phyloP scores from a whole-genome alignment of 1,284 basidiomycete species.

The Cryptococcus sp. region DNA sequence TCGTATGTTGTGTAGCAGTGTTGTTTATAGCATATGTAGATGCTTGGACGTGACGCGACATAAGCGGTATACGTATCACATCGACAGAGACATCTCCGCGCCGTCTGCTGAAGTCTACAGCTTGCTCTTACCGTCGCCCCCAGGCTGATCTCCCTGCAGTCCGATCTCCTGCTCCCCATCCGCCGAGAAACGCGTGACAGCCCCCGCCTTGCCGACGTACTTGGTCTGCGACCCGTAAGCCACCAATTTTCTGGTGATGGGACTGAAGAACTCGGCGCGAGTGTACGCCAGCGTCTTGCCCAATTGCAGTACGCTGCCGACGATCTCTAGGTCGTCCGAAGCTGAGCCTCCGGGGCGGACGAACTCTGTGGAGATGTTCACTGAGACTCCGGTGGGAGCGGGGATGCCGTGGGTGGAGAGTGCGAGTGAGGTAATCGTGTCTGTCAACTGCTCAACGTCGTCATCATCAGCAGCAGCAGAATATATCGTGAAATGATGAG shows the following conservation, averaged over 20 bases:
- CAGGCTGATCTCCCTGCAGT: background rate
- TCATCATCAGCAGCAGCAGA: background rate
- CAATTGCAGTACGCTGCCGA: constrained; percentile 48
- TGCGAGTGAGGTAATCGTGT: constrained; percentile 51
- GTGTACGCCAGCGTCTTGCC: constrained; percentile 32
- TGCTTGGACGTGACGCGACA: too few relatives aligned
- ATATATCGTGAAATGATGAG: too few relatives aligned
- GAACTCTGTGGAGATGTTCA: constrained; percentile 52
- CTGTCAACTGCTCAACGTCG: constrained; percentile 42
- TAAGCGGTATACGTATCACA: background rate
- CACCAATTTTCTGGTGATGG: constrained; percentile 41
- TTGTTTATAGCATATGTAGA: too few relatives aligned
- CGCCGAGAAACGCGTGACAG: constrained; percentile 28
- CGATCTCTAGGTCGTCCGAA: constrained; percentile 39
- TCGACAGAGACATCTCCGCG: background rate
- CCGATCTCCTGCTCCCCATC: constrained; percentile 44
- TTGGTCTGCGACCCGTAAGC: constrained; percentile 53
- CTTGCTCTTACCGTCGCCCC: background rate
- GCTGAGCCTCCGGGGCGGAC: constrained; percentile 47
- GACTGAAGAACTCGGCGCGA: constrained; percentile 14
- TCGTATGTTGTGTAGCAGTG: too few relatives aligned
- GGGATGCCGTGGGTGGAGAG: constrained; percentile 49
- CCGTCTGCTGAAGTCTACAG: background rate
- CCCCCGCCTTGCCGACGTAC: constrained; percentile 40
- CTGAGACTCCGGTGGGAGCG: constrained; percentile 49